Conservation (phyloP, 192 early-diverging fungal species). For the Coemansia sp. region DNA sequence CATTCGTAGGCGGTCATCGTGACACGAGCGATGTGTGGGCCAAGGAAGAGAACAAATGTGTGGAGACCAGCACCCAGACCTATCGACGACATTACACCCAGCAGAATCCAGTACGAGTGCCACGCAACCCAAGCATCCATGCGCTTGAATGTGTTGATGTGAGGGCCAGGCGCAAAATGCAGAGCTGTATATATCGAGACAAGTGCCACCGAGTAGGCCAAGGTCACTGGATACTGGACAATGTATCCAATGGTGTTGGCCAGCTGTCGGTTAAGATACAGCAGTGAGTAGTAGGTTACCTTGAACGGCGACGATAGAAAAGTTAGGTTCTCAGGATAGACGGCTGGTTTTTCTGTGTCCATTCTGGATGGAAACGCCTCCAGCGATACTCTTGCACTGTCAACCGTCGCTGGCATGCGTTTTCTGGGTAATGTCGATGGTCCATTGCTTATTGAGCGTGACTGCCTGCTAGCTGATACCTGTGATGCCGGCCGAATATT, state of each 20-base stretch:
- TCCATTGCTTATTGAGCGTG: too few relatives aligned
- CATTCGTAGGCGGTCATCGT: slow-evolving; percentile 86
- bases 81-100: slow-evolving; percentile 87
- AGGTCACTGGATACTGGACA: slow-evolving; percentile 36
- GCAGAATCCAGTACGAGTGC: slow-evolving; percentile 85
- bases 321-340: slow-evolving; percentile 25
- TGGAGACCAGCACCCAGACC: slow-evolving; percentile 93
- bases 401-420: not conserved
- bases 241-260: slow-evolving; percentile 17
- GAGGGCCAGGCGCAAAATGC: slow-evolving; percentile 43
- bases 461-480: too few relatives aligned
- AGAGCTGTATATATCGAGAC: slow-evolving; percentile 31
- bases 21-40: slow-evolving; percentile 88
- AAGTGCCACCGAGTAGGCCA: slow-evolving; percentile 34
- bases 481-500: too few relatives aligned
- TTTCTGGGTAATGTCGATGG: too few relatives aligned
- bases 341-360: not conserved
- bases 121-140: slow-evolving; percentile 67
- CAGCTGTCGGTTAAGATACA: slow-evolving; percentile 32
- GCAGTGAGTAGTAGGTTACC: slow-evolving; percentile 45
- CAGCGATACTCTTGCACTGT: slow-evolving; percentile 2
- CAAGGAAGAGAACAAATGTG: slow-evolving; percentile 92
- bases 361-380: not conserved
- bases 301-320: slow-evolving; percentile 48
- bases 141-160: slow-evolving; percentile 23